Conservation (phyloP, 805 yeast species). For the Myxozyma kluyveri region DNA sequence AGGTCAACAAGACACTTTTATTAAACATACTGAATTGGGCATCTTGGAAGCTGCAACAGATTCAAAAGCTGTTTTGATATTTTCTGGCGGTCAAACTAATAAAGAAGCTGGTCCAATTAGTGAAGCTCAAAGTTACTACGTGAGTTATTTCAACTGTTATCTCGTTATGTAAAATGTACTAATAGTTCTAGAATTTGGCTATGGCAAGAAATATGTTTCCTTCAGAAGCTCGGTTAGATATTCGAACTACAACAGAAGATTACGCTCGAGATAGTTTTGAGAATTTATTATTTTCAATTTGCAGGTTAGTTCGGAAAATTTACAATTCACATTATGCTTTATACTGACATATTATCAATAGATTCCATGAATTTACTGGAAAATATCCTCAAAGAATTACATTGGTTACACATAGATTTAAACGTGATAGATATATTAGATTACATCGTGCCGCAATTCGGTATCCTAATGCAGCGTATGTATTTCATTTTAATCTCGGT, state of each 20-base stretch:
- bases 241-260: conserved; percentile 55
- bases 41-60: conserved; percentile 41
- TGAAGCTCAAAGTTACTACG: conserved; percentile 43
- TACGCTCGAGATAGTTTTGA: conserved; percentile 79
- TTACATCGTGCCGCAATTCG: conserved; percentile 32
- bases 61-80: conserved; percentile 41
- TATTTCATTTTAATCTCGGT: background rate
- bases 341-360: background rate
- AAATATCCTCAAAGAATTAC: conserved; percentile 53
- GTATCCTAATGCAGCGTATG: conserved; percentile 21
- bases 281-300: conserved; percentile 59
- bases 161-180: conserved; percentile 31
- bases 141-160: conserved; percentile 44
- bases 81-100: conserved; percentile 74
- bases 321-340: too few relatives aligned
- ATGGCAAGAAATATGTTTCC: conserved; percentile 4
- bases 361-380: conserved; percentile 45
- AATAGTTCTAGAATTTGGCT: conserved; percentile 10
- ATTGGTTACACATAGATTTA: conserved; percentile 74
- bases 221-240: conserved; percentile 16
- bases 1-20: conserved; percentile 65
- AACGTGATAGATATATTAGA: conserved; percentile 52
- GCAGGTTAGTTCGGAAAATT: conserved; percentile 6
- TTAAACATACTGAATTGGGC: conserved; percentile 56
- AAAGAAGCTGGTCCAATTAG: conserved; percentile 52